Percentiles rank a stretch among this genome's conserved stretches.
These are phyloP conservation scores for Fusarium stilboides DNA, from an alignment of 2,329 filamentous ascomycete species.

Conservation along the genomic window DNA sequence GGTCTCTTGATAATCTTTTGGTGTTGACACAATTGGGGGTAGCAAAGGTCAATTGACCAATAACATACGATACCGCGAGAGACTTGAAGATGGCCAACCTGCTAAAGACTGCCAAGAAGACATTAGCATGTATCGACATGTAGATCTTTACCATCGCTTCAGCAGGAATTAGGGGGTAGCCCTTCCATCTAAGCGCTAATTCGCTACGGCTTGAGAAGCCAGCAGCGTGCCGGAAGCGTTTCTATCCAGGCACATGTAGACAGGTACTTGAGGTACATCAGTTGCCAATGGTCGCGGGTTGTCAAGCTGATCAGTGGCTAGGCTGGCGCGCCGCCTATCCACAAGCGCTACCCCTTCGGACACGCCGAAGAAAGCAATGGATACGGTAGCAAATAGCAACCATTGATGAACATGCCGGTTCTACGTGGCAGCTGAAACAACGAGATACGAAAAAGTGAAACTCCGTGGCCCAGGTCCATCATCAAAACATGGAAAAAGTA, in stretches of 20 bases:
- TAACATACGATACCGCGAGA: slow-evolving; percentile 2
- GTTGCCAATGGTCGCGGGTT: slow-evolving; percentile 12
- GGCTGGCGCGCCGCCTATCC: slow-evolving; percentile 38
- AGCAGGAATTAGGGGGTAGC: slow-evolving; percentile 2
- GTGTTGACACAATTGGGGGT: slow-evolving; percentile 7
- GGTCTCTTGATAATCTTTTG: slow-evolving; percentile 5
- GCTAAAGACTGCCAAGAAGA: slow-evolving; percentile 7
- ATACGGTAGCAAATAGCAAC: slow-evolving; percentile 12
- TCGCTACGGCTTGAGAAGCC: slow-evolving; percentile 9
- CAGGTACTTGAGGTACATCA: slow-evolving; percentile 13
- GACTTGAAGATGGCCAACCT: slow-evolving; percentile 5
- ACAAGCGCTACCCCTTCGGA: slow-evolving; percentile 42
- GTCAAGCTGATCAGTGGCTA: slow-evolving; percentile 33
- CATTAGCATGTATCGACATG: slow-evolving; percentile 6
- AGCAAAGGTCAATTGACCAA: slow-evolving; percentile 23
- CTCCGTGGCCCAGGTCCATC: background rate
- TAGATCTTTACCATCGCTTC: slow-evolving; percentile 21
- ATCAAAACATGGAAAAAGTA: slow-evolving; percentile 7
- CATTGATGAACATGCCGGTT: slow-evolving; percentile 7
- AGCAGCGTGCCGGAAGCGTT: slow-evolving; percentile 3
- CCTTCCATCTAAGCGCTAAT: background rate
- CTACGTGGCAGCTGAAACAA: slow-evolving; percentile 21
- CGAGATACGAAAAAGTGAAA: slow-evolving; percentile 6
- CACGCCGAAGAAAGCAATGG: slow-evolving; percentile 33
- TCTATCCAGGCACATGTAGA: slow-evolving; percentile 21